Percentiles rank a stretch among this genome's conserved stretches.
These are phyloP conservation scores for Starmerella stigmatis DNA, from an alignment of 805 yeast species.

Conservation along the genomic window DNA sequence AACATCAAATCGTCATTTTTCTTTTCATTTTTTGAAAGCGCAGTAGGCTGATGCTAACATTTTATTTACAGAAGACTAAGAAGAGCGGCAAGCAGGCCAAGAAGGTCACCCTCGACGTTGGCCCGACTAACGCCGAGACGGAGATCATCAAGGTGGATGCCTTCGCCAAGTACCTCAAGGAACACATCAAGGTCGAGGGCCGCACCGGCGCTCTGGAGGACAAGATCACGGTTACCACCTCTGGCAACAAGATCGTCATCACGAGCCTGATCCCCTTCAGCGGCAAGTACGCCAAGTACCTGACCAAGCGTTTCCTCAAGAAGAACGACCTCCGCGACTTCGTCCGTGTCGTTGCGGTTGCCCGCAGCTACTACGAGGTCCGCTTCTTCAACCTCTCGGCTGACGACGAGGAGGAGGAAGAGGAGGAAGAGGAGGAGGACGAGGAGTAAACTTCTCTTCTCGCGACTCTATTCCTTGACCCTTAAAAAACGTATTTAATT, in stretches of 20 bases:
- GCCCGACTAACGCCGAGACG: slow-evolving; percentile 95
- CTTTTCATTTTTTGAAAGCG: slow-evolving; percentile 30
- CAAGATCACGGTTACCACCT: slow-evolving; percentile 67
- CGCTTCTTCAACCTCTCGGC: slow-evolving; percentile 98
- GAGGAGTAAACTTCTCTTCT: slow-evolving; percentile 18
- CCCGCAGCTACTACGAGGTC: slow-evolving; percentile 91
- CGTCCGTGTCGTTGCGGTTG: slow-evolving; percentile 96
- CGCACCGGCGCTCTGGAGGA: slow-evolving; percentile 95
- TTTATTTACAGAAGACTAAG: slow-evolving; percentile 32
- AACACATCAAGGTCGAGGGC: slow-evolving; percentile 98
- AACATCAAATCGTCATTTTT: slow-evolving; percentile 20
- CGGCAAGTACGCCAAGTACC: slow-evolving; percentile 99
- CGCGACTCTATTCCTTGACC: background rate
- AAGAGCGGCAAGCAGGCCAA: slow-evolving; percentile 65
- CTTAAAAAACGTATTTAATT: slow-evolving; percentile 5
- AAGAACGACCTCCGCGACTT: slow-evolving; percentile 99
- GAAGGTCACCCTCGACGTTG: slow-evolving; percentile 88
- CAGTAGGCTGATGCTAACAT: slow-evolving; percentile 62
- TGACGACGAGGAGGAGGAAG: slow-evolving; percentile 91
- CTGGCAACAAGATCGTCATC: slow-evolving; percentile 81
- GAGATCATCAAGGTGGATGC: slow-evolving; percentile 97
- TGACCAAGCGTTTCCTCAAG: slow-evolving; percentile 99
- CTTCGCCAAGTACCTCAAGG: slow-evolving; percentile 94
- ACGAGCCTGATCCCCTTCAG: slow-evolving; percentile 93
- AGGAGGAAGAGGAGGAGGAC: slow-evolving; percentile 35